Evolutionary conservation across 768 basidiomycete genomes (phyloP).

Genomic region (Pleurotus citrinopileatus): DNA sequence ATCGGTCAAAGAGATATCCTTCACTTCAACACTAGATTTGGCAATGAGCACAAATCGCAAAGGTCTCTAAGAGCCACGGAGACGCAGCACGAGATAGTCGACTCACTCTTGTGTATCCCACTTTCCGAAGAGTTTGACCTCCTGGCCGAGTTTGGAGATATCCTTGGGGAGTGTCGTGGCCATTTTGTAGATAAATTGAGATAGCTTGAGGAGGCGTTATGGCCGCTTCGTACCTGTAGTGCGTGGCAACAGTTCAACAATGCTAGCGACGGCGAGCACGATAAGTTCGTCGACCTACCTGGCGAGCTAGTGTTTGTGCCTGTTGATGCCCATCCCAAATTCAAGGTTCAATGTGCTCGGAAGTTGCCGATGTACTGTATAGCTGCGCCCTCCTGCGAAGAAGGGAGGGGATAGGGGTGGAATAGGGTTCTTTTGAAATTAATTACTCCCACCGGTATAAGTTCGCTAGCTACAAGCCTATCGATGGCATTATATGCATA

Average conservation of each 20-base stretch:
- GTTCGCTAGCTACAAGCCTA: too few species aligned
- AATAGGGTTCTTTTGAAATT: too few species aligned
- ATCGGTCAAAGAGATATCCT: slow-evolving; percentile 98
- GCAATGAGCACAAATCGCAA: not conserved
- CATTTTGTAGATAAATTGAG: slow-evolving; percentile 61
- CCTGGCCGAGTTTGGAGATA: slow-evolving; percentile 75
- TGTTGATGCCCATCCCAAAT: slow-evolving; percentile 36
- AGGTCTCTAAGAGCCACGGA: not conserved
- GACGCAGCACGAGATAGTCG: slow-evolving; percentile 2
- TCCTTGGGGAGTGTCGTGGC: slow-evolving; percentile 80
- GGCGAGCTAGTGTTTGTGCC: slow-evolving; percentile 42
- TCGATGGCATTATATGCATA: too few species aligned
- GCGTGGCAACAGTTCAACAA: not conserved
- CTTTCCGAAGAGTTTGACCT: slow-evolving; percentile 97
- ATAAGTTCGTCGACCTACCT: slow-evolving; percentile 27
- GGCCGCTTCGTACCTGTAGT: slow-evolving; percentile 3
- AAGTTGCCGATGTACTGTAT: slow-evolving; percentile 38
- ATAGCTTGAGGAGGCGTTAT: slow-evolving; percentile 27
- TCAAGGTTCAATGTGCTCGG: slow-evolving; percentile 43
- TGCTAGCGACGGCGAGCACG: slow-evolving; percentile 23
- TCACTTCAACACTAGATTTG: slow-evolving; percentile 83
- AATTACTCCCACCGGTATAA: too few species aligned
- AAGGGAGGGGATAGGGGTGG: not conserved
- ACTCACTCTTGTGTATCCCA: slow-evolving; percentile 98
- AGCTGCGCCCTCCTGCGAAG: slow-evolving; percentile 26